Conservation (phyloP, 2,329 filamentous ascomycete species). For the Tolypocladium ophioglossoides region DNA sequence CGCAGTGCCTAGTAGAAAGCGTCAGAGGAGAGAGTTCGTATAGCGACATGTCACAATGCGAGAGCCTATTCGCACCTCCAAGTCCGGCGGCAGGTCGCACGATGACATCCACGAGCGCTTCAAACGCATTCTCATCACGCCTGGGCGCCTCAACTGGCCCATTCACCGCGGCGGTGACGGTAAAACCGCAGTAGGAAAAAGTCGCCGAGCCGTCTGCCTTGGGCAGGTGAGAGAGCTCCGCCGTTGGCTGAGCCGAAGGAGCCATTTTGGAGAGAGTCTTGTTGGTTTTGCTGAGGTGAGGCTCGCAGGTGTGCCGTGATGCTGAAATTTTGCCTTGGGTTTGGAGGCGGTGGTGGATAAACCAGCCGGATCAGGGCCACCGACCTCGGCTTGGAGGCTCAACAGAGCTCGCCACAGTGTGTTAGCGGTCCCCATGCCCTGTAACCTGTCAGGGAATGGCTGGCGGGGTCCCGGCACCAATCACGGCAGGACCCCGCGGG, state of each 20-base stretch:
- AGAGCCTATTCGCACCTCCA: conserved; percentile 46
- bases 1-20: conserved; percentile 44
- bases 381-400: neutral
- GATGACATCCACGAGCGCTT: conserved; percentile 82
- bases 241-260: conserved; percentile 32
- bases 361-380: neutral
- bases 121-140: conserved; percentile 83
- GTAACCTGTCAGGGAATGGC: neutral
- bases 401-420: neutral
- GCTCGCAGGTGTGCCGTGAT: conserved; percentile 6
- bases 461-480: neutral
- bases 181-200: conserved; percentile 66
- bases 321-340: conserved; percentile 3
- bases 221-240: conserved; percentile 47
- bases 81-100: conserved; percentile 78
- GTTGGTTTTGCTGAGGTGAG: neutral
- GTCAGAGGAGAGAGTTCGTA: conserved; percentile 5
- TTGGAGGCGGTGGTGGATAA: neutral
- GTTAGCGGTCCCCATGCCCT: neutral
- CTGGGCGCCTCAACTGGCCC: conserved; percentile 85
- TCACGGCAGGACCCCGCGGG: neutral
- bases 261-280: neutral
- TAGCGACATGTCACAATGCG: neutral
- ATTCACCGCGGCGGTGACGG: conserved; percentile 77
- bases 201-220: conserved; percentile 73